Evolutionary conservation across 768 basidiomycete species (phyloP).

Genomic region (Pholiota molesta): DNA sequence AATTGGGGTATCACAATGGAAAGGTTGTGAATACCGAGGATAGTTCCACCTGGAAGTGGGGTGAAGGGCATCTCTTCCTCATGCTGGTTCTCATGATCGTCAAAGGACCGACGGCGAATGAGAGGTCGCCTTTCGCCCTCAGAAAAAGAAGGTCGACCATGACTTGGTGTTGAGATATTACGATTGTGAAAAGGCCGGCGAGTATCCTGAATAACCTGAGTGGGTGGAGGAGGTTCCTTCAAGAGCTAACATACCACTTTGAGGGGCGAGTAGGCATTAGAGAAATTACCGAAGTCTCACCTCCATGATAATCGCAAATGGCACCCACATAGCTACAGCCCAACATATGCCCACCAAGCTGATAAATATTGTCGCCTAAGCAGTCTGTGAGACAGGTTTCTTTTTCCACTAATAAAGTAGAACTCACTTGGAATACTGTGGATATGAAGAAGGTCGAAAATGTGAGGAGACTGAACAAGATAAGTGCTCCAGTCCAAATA

Average conservation of each 20-base stretch:
- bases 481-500: conserved; percentile 88
- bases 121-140: conserved; percentile 60
- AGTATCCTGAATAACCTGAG: conserved; percentile 22
- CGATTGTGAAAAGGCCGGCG: conserved; percentile 55
- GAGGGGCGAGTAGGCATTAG: background rate
- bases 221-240: conserved; percentile 64
- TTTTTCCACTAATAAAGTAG: background rate
- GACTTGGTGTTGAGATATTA: conserved; percentile 52
- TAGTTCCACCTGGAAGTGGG: conserved; percentile 83
- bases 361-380: conserved; percentile 79
- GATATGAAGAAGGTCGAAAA: conserved; percentile 86
- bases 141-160: conserved; percentile 26
- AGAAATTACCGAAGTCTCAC: conserved; percentile 36
- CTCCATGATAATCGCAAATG: conserved; percentile 98
- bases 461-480: conserved; percentile 79
- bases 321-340: conserved; percentile 98
- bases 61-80: conserved; percentile 40
- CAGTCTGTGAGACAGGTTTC: background rate
- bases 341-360: conserved; percentile 90
- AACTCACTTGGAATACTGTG: conserved; percentile 68
- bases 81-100: conserved; percentile 44
- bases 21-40: conserved; percentile 93
- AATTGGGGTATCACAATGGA: conserved; percentile 96
- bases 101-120: conserved; percentile 58
- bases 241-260: conserved; percentile 50